These are phyloP conservation scores for Bonia amplexicaulis DNA, from an alignment of 176 grass and related monocot genomes.

Conservation along the genomic window DNA sequence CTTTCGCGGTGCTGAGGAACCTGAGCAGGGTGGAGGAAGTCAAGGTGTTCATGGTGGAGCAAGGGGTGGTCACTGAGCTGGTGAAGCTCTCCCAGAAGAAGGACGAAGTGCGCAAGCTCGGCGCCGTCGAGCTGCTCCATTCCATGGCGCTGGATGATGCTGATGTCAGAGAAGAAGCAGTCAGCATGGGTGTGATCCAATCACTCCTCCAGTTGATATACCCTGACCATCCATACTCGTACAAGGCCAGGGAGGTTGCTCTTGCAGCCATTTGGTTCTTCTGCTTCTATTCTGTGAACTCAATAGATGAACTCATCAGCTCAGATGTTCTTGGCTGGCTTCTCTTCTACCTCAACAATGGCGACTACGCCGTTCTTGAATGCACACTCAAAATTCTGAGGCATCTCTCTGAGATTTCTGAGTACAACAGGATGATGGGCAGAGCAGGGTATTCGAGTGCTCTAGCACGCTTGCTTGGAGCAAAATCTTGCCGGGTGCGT, in stretches of 20 bases:
- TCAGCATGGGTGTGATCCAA: slow-evolving; percentile 55
- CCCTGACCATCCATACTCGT: slow-evolving; percentile 54
- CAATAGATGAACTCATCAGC: slow-evolving; percentile 40
- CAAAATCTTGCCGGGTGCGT: slow-evolving; percentile 54
- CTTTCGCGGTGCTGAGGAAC: slow-evolving; percentile 68
- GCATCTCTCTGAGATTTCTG: slow-evolving; percentile 54
- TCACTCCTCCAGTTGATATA: slow-evolving; percentile 67
- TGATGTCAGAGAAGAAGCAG: slow-evolving; percentile 39
- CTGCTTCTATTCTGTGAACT: slow-evolving; percentile 51
- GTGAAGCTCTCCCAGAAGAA: slow-evolving; percentile 61
- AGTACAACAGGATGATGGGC: slow-evolving; percentile 54
- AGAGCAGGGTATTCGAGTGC: slow-evolving; percentile 55
- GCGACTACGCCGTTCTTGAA: slow-evolving; percentile 55
- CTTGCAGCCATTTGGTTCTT: slow-evolving; percentile 60
- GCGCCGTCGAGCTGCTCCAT: slow-evolving; percentile 52
- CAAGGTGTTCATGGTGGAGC: slow-evolving; percentile 75
- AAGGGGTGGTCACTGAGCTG: slow-evolving; percentile 54
- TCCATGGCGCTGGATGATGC: slow-evolving; percentile 59
- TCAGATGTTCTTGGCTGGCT: slow-evolving; percentile 45
- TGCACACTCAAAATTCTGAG: slow-evolving; percentile 56
- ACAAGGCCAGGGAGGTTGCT: slow-evolving; percentile 77
- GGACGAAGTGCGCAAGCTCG: slow-evolving; percentile 52
- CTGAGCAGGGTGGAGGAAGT: slow-evolving; percentile 75
- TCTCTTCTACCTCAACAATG: slow-evolving; percentile 66
- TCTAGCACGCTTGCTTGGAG: slow-evolving; percentile 50